Evolutionary conservation across 192 early-diverging fungal genomes (phyloP), one percentile per base, ranked within the genome.

Genomic region (Tieghemiomyces parasiticus): DNA sequence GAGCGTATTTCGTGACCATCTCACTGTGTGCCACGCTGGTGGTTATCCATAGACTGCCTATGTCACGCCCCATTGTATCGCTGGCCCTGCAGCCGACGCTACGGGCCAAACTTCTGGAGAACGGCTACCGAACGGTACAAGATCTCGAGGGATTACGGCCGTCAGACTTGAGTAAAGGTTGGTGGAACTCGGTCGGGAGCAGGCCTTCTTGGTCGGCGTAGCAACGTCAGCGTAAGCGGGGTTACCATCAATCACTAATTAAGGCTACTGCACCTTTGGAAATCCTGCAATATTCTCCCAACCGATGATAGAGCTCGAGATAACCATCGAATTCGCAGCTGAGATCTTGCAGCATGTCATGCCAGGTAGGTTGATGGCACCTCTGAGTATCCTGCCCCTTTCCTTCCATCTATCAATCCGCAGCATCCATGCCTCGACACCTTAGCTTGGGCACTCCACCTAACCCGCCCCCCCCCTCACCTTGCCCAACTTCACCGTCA

Each of bases 81-180:
- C 46, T 68, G 16, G 52, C 60, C 46, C 38, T 68, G 31, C 48
- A 49, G 12, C 50, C 46, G 38, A 19, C 2, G 0, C 24, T 68
- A 19, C 49, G 63, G 14, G 19, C 30, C 16, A 35, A 35, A n/a
- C 61, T 73, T 4, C 35, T 51, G 22, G 63, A 66, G 33, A 67
- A 61, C 0, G 71, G 71, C 20, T 71, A 64, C 63, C 60, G 66
- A 38, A 61, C 61, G 0, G 62, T 65, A 4, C 59, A 56, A 32
- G 71, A 73, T 38, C 35, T 73, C 1, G 25, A 59, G 42, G 61
- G 58, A 25, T 46, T 58, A 2, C 28, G 62, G 6, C 54, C 65
- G 16, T 26, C 58, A 26, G 60, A 51, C 20, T 59, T 73, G 35
- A 62, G 44, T 8, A 58, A 66, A 67, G 69, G 65, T 71, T 10